Evolutionary conservation across 371 early-diverging fungal genomes (phyloP).

Genomic region (Mortierella polycephala): DNA sequence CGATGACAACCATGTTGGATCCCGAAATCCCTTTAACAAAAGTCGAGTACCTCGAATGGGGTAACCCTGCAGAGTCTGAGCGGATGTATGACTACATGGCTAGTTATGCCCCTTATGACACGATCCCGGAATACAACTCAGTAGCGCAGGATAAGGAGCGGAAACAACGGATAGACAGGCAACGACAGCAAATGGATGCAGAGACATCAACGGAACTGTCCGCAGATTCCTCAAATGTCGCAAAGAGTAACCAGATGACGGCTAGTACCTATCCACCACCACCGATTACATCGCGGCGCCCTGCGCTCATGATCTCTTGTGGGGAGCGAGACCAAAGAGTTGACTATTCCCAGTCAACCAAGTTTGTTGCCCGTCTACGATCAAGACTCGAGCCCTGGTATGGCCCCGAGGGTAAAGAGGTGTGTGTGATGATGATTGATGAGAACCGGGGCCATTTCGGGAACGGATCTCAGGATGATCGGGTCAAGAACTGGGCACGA

Average conservation of each 20-base stretch:
- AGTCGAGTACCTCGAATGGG: slow-evolving; percentile 90
- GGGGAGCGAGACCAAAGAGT: slow-evolving; percentile 83
- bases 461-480: slow-evolving; percentile 51
- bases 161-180: not conserved
- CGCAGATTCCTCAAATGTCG: slow-evolving; percentile 1
- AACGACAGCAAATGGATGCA: slow-evolving; percentile 6
- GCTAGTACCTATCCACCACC: slow-evolving; percentile 4
- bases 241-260: not conserved
- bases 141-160: slow-evolving; percentile 4
- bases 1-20: slow-evolving; percentile 83
- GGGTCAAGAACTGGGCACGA: slow-evolving; percentile 51
- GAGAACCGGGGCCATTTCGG: slow-evolving; percentile 52
- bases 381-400: slow-evolving; percentile 44
- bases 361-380: slow-evolving; percentile 74
- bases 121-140: slow-evolving; percentile 54
- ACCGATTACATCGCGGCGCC: slow-evolving; percentile 47
- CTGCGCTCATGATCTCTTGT: slow-evolving; percentile 80
- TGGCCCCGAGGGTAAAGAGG: slow-evolving; percentile 48
- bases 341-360: slow-evolving; percentile 80
- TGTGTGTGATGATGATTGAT: slow-evolving; percentile 50
- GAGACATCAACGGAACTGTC: not conserved
- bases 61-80: slow-evolving; percentile 70
- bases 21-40: slow-evolving; percentile 79
- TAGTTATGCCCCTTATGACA: slow-evolving; percentile 85
- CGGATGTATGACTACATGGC: slow-evolving; percentile 69